These are phyloP conservation scores for Ustilago shanxiensis DNA, from an alignment of 1,284 basidiomycete genomes.

Conservation along the genomic window DNA sequence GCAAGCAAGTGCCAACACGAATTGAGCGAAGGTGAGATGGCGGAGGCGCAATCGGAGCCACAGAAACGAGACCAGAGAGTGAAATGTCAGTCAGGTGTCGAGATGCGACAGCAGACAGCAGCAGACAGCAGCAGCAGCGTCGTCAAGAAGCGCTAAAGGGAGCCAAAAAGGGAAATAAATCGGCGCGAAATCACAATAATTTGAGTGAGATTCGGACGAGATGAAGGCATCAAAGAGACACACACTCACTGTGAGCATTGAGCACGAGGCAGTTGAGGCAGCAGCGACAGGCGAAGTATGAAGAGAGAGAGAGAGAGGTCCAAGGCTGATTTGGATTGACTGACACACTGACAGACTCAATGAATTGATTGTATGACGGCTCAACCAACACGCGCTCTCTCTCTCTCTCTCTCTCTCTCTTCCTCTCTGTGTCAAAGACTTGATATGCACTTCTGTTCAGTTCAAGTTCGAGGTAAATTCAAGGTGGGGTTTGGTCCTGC, in stretches of 20 bases:
- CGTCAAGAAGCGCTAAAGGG: not conserved
- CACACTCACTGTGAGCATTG: not conserved
- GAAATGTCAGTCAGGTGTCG: not conserved
- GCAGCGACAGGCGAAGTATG: not conserved
- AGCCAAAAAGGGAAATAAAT: conserved; percentile 10
- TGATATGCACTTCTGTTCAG: too few relatives aligned
- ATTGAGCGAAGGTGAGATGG: conserved; percentile 10
- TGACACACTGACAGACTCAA: not conserved
- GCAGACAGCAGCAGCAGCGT: not conserved
- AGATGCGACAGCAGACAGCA: not conserved
- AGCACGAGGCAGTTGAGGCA: not conserved
- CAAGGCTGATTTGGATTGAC: not conserved
- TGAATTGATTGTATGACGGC: too few relatives aligned
- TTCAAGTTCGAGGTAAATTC: too few relatives aligned
- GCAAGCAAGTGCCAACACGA: conserved; percentile 1
- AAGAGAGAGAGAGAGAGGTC: not conserved
- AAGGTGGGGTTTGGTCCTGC: too few relatives aligned
- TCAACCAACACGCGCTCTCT: not conserved
- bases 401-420: too few relatives aligned
- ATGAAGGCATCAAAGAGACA: conserved; percentile 15
- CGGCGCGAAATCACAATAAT: conserved; percentile 10
- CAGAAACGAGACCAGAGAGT: not conserved
- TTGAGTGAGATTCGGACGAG: conserved; percentile 23
- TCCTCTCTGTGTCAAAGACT: too few relatives aligned
- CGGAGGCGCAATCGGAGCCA: conserved; percentile 4